A percentile compares a stretch with the other conserved stretches of the same genome.
Evolutionary conservation across 352 stramenopile genomes (phyloP).

Genomic region (Phytophthora parvispora): DNA sequence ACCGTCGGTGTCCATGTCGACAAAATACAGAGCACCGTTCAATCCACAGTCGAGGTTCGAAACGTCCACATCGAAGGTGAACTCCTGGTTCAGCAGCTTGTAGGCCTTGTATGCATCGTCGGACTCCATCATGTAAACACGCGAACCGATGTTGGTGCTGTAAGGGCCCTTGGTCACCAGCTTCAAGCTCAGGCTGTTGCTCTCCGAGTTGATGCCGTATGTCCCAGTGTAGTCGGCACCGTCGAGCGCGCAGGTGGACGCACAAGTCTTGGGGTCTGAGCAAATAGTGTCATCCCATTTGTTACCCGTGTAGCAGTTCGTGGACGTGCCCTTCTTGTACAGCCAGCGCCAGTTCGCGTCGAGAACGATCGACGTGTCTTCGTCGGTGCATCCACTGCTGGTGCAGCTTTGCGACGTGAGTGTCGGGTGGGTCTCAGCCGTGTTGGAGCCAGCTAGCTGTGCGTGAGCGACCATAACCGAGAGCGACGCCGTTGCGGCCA

Average conservation of each 20-base stretch:
- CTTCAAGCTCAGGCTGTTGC: conserved; percentile 38
- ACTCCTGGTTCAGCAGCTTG: conserved; percentile 64
- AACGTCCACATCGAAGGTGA: conserved; percentile 58
- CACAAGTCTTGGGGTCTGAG: conserved; percentile 42
- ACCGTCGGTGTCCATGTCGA: conserved; percentile 58
- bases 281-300: conserved; percentile 35
- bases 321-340: conserved; percentile 49
- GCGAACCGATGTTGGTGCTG: conserved; percentile 51
- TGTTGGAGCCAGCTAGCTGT: conserved; percentile 44
- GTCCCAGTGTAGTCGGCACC: conserved; percentile 54
- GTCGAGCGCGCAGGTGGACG: conserved; percentile 51
- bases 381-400: conserved; percentile 32
- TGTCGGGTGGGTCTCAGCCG: conserved; percentile 48
- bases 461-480: conserved; percentile 7
- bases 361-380: conserved; percentile 55
- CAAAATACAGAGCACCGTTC: conserved; percentile 66
- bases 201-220: conserved; percentile 46
- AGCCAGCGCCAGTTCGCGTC: conserved; percentile 68
- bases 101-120: conserved; percentile 43
- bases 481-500: conserved; percentile 6
- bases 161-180: conserved; percentile 56
- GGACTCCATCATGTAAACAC: conserved; percentile 50
- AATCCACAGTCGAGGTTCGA: conserved; percentile 49
- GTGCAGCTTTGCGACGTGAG: conserved; percentile 28
- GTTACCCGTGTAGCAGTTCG: conserved; percentile 59